These are phyloP conservation scores for Ilyonectria robusta DNA, from an alignment of 2,329 filamentous ascomycete species.

Conservation along the genomic window DNA sequence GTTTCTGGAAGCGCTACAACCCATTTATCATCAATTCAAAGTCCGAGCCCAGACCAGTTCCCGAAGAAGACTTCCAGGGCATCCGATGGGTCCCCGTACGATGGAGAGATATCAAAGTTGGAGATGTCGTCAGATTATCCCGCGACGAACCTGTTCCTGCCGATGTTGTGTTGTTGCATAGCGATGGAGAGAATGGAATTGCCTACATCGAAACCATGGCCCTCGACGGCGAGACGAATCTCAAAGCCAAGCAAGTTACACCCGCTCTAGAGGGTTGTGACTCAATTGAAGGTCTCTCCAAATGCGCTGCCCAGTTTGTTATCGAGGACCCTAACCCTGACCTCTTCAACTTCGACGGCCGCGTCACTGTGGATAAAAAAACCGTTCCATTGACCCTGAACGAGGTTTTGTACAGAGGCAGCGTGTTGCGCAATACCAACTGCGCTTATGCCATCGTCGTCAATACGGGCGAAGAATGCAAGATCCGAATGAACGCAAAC, in stretches of 20 bases:
- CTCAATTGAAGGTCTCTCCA: constrained; percentile 67
- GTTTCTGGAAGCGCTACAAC: constrained; percentile 48
- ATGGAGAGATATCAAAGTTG: constrained; percentile 65
- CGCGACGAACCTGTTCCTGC: constrained; percentile 87
- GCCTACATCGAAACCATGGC: constrained; percentile 92
- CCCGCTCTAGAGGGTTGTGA: constrained; percentile 72
- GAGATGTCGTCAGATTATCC: constrained; percentile 63
- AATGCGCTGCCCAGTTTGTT: constrained; percentile 73
- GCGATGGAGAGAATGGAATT: constrained; percentile 81
- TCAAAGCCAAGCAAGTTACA: constrained; percentile 82
- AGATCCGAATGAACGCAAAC: constrained; percentile 93
- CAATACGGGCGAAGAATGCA: constrained; percentile 92
- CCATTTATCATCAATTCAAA: constrained; percentile 51
- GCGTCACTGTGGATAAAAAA: constrained; percentile 70
- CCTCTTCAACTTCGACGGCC: constrained; percentile 83
- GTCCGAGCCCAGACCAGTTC: constrained; percentile 47
- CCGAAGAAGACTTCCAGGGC: constrained; percentile 73
- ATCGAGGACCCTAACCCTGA: constrained; percentile 84
- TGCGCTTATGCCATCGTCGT: constrained; percentile 83
- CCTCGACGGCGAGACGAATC: constrained; percentile 84
- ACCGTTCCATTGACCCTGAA: constrained; percentile 81
- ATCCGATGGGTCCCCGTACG: constrained; percentile 65
- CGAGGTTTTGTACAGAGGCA: constrained; percentile 89
- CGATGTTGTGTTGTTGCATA: constrained; percentile 84
- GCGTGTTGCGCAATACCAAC: constrained; percentile 85